Evolutionary conservation across 2,329 filamentous ascomycete genomes (phyloP).

Genomic region (Tetracladium maxilliforme): DNA sequence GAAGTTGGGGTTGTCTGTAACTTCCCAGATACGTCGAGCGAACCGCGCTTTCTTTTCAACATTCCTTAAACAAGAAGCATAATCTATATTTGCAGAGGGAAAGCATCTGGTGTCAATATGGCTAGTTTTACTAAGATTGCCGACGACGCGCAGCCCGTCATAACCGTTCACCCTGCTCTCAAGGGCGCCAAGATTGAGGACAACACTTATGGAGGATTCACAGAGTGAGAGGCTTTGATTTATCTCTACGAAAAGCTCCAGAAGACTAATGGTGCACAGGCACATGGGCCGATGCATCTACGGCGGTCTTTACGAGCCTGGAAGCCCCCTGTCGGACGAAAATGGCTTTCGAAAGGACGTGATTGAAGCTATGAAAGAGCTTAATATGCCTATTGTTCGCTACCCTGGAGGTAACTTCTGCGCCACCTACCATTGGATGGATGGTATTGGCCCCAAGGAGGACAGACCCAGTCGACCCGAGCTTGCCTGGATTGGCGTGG

Average conservation of each 20-base stretch:
- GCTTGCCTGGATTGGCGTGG: constrained; percentile 64
- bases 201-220: constrained; percentile 50
- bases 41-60: no score
- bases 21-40: no score
- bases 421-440: constrained; percentile 75
- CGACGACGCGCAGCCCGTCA: constrained; percentile 30
- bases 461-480: constrained; percentile 50
- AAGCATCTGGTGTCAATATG: no score
- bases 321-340: constrained; percentile 55
- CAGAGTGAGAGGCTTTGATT: constrained; percentile 27
- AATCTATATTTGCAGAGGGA: no score
- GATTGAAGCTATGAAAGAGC: constrained; percentile 55
- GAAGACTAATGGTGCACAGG: constrained; percentile 36
- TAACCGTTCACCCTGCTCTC: constrained; percentile 33
- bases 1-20: no score
- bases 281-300: constrained; percentile 88
- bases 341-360: constrained; percentile 71
- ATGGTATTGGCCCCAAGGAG: constrained; percentile 63
- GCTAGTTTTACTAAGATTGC: constrained; percentile 39
- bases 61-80: no score
- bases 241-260: constrained; percentile 1
- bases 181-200: constrained; percentile 42
- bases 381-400: constrained; percentile 49
- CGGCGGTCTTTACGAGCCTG: constrained; percentile 71
- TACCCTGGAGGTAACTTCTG: constrained; percentile 57